Evolutionary conservation across 345 rosid species (phyloP), one percentile per base, ranked within the genome.

Genomic region (Cardiospermum halicacabum): DNA sequence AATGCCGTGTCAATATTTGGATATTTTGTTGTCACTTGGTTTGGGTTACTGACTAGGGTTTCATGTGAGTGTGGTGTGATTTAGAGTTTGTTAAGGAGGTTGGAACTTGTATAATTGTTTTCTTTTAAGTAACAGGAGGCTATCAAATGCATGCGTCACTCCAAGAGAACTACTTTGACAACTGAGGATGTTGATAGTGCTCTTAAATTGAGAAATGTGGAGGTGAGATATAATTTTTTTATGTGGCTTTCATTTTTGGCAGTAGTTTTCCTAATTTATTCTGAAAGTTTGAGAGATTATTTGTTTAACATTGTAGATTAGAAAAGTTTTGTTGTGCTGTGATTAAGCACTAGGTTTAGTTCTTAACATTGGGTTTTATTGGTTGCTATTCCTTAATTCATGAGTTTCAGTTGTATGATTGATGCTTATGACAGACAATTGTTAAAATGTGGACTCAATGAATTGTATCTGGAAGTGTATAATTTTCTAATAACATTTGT

Each of bases 81-180:
- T n/a, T n/a, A n/a, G n/a, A n/a, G n/a, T n/a, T n/a, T 37, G 8
- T 48, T 51, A 19, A 30, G 19, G 3, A 50, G 61, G 54, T 53
- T 19, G 28, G 48, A 54, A 54, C 10, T 53, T 13, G 26, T 32
- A 4, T 69, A 62, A 32, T 59, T 11, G 13, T 67, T 25, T 56
- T 68, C 56, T 60, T 32, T 60, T 78, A 66, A 54, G 56, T 31
- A 50, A n/a, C 77, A 89, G 90, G 96, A 93, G 76, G 92, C 99
- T 32, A 79, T 89, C 62, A 94, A 94, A 75, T 91, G 92, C 66
- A 94, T 94, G 99, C 92, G 91, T 43, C 99, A 94, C 69, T 91
- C 99, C 1, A 87, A 78, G 80, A 82, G 97, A 69, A 84, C 93
- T 2, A 82, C 67, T 54, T 71, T 91, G 74, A 85, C 96, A 3